Evolutionary conservation across 352 stramenopile genomes (phyloP).

Genomic region (Phytopythium mirpurense): DNA sequence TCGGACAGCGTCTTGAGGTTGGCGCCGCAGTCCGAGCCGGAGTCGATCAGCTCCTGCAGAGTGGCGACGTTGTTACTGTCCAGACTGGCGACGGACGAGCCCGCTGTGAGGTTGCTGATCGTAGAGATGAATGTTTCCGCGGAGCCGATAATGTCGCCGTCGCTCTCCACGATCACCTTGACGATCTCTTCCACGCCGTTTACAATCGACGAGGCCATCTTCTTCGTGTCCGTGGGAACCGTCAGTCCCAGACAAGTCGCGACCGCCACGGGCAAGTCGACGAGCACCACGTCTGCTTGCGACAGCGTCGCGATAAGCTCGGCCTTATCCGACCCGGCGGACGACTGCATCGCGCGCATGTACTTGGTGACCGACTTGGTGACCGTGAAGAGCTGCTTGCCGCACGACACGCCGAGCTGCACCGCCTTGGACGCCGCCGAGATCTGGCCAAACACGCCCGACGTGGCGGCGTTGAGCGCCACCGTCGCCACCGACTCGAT

Average conservation of each 20-base stretch:
- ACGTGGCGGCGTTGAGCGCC: constrained; percentile 39
- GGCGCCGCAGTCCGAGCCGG: constrained; percentile 11
- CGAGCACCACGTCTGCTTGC: constrained; percentile 7
- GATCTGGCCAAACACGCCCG: constrained; percentile 51
- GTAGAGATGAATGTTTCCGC: constrained; percentile 4
- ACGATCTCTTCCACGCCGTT: constrained; percentile 10
- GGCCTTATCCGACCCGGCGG: constrained; percentile 30
- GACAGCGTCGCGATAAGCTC: constrained; percentile 41
- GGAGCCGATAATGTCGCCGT: constrained; percentile 8
- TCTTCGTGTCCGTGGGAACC: not conserved
- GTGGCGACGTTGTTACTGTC: constrained; percentile 1
- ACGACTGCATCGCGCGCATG: constrained; percentile 7
- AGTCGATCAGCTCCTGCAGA: constrained; percentile 22
- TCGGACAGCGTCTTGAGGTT: constrained; percentile 25
- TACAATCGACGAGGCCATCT: constrained; percentile 2
- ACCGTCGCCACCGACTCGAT: constrained; percentile 40
- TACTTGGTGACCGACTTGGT: constrained; percentile 1
- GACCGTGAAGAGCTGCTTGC: constrained; percentile 41
- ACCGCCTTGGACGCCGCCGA: constrained; percentile 34
- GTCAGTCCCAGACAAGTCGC: constrained; percentile 32
- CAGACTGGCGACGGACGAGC: constrained; percentile 5
- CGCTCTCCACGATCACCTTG: constrained; percentile 17
- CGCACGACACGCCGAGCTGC: constrained; percentile 39
- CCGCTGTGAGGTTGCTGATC: constrained; percentile 2
- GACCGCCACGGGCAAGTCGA: constrained; percentile 45